These are phyloP conservation scores for Neofusicoccum kwambonambiense DNA, from an alignment of 2,329 filamentous ascomycete genomes.

Conservation along the genomic window DNA sequence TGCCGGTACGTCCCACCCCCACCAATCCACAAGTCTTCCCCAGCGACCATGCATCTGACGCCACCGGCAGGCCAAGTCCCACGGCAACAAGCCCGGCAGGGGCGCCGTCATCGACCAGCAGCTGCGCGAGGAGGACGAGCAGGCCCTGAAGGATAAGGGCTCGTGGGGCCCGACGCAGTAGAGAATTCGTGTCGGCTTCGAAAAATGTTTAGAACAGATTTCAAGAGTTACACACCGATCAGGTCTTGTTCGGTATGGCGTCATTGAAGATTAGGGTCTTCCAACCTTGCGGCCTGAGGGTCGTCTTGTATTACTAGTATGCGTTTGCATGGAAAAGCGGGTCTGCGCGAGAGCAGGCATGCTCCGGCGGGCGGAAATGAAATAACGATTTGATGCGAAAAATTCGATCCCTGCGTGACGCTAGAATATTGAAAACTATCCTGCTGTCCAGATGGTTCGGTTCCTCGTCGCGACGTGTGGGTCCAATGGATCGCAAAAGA, in stretches of 20 bases:
- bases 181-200: not conserved
- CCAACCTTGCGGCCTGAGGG: no score
- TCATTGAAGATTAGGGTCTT: not conserved
- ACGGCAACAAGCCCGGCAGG: slow-evolving; percentile 71
- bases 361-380: not conserved
- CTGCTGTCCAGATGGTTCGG: no score
- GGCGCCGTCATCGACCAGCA: slow-evolving; percentile 72
- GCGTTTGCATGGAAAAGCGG: no score
- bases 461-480: no score
- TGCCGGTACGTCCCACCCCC: slow-evolving; percentile 32
- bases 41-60: no score
- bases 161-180: slow-evolving; percentile 17
- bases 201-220: not conserved
- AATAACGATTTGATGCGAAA: slow-evolving; percentile 1
- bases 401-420: not conserved
- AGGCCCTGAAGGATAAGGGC: slow-evolving; percentile 62
- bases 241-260: not conserved
- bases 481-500: no score
- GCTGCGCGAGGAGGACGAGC: slow-evolving; percentile 67
- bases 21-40: no score
- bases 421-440: no score
- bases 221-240: no score
- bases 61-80: slow-evolving; percentile 49
- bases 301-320: not conserved
- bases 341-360: no score